A percentile compares a stretch with the other conserved stretches of the same genome.
Conservation (phyloP, 495 filamentous ascomycete genomes). For the Penicillium roqueforti region DNA sequence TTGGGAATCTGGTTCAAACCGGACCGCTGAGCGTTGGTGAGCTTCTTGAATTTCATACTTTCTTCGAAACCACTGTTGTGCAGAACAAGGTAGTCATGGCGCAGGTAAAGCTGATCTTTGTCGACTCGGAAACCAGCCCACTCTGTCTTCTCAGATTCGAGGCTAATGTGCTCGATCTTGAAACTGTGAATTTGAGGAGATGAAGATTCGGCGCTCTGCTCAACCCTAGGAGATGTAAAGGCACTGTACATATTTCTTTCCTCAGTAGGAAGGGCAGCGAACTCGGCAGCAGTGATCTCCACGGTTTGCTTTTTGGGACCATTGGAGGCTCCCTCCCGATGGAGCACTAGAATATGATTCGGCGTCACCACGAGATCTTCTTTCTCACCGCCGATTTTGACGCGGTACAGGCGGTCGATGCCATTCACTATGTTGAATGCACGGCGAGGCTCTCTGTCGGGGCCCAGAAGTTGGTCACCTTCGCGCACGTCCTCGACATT, state of each 20-base stretch:
- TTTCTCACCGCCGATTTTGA: constrained; percentile 31
- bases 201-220: constrained; percentile 9
- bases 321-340: constrained; percentile 24
- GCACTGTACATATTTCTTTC: constrained; percentile 28
- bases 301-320: constrained; percentile 17
- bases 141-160: constrained; percentile 33
- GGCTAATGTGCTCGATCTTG: constrained; percentile 35
- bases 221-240: constrained; percentile 23
- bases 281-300: constrained; percentile 41
- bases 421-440: constrained; percentile 48
- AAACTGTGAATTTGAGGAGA: constrained; percentile 28
- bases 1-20: constrained; percentile 99
- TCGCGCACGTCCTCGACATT: constrained; percentile 47
- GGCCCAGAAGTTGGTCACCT: constrained; percentile 45
- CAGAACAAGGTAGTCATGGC: constrained; percentile 44
- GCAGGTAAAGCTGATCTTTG: constrained; percentile 47
- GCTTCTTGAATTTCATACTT: constrained; percentile 97
- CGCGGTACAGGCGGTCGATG: constrained; percentile 42
- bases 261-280: constrained; percentile 29
- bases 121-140: constrained; percentile 47
- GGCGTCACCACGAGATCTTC: constrained; percentile 46
- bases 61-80: constrained; percentile 65
- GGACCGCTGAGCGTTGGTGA: constrained; percentile 96
- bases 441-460: constrained; percentile 42
- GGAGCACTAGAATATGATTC: constrained; percentile 46